Percentiles rank a stretch among this genome's conserved stretches.
These are phyloP conservation scores for Syncephalastrum racemosum DNA, from an alignment of 371 early-diverging fungal species.

Conservation along the genomic window DNA sequence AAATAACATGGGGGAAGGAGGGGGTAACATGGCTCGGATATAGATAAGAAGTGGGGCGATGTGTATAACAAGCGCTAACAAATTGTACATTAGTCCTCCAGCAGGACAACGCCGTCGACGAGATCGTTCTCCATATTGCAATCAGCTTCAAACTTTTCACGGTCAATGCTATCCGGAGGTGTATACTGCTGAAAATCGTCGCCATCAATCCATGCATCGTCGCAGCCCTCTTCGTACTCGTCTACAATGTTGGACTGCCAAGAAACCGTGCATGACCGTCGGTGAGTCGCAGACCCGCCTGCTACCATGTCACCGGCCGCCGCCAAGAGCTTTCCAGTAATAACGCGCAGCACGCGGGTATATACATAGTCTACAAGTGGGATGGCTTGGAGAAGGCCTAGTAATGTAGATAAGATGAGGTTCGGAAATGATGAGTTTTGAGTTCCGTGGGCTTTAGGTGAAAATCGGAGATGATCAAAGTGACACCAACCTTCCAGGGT, in stretches of 20 bases:
- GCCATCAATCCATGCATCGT: neutral
- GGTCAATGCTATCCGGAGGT: too few species aligned
- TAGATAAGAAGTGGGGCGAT: too few species aligned
- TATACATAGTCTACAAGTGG: slow-evolving; percentile 62
- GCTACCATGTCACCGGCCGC: slow-evolving; percentile 55
- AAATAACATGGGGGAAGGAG: too few species aligned
- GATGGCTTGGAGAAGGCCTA: slow-evolving; percentile 53
- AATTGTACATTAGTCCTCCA: neutral
- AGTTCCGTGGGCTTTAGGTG: too few species aligned
- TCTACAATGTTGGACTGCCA: slow-evolving; percentile 7
- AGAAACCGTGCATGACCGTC: slow-evolving; percentile 13
- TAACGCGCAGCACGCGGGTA: slow-evolving; percentile 54
- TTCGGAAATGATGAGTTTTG: neutral
- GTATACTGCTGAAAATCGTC: too few species aligned
- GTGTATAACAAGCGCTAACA: too few species aligned
- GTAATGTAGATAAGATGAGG: neutral
- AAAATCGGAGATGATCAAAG: neutral
- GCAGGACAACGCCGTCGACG: slow-evolving; percentile 10
- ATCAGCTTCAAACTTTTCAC: too few species aligned
- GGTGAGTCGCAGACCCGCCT: slow-evolving; percentile 34
- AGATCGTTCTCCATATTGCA: slow-evolving; percentile 5
- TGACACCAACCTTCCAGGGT: slow-evolving; percentile 50
- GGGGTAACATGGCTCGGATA: too few species aligned
- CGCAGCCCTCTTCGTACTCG: neutral
- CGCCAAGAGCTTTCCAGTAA: slow-evolving; percentile 48